These are phyloP conservation scores for Toxicodendron radicans DNA, from an alignment of 345 rosid genomes.

Conservation along the genomic window DNA sequence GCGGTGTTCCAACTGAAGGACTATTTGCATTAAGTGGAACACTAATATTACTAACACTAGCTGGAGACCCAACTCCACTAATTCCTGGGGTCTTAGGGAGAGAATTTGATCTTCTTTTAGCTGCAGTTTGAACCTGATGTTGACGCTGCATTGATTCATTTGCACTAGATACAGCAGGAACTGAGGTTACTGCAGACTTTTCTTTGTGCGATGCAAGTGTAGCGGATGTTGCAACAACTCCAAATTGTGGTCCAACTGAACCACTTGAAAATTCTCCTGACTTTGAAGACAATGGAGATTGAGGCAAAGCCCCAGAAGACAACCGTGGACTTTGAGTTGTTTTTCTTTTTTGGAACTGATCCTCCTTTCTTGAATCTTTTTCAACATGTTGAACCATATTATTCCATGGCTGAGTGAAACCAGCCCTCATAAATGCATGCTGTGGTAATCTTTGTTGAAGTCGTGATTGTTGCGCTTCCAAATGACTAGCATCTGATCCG, in stretches of 20 bases:
- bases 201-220: constrained; percentile 75
- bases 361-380: constrained; percentile 70
- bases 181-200: constrained; percentile 60
- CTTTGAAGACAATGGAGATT: constrained; percentile 90
- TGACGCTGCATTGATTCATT: constrained; percentile 76
- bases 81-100: constrained; percentile 69
- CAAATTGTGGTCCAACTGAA: constrained; percentile 79
- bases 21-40: constrained; percentile 69
- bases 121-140: constrained; percentile 61
- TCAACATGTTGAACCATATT: constrained; percentile 66
- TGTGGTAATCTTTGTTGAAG: constrained; percentile 59
- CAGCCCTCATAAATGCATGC: constrained; percentile 53
- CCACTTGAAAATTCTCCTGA: constrained; percentile 96
- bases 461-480: constrained; percentile 59
- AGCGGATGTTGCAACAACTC: constrained; percentile 49
- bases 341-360: constrained; percentile 72
- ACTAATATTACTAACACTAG: constrained; percentile 75
- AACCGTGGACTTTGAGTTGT: constrained; percentile 82
- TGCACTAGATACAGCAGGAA: constrained; percentile 70
- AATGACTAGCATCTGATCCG: constrained; percentile 57
- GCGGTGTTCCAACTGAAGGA: constrained; percentile 77
- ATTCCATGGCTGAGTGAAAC: constrained; percentile 70
- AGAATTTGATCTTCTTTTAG: constrained; percentile 76
- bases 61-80: constrained; percentile 90
- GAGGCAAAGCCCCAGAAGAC: constrained; percentile 77